phyloP scores from a whole-genome alignment of 257 asterid species.

The Thymus mandschuricus region DNA sequence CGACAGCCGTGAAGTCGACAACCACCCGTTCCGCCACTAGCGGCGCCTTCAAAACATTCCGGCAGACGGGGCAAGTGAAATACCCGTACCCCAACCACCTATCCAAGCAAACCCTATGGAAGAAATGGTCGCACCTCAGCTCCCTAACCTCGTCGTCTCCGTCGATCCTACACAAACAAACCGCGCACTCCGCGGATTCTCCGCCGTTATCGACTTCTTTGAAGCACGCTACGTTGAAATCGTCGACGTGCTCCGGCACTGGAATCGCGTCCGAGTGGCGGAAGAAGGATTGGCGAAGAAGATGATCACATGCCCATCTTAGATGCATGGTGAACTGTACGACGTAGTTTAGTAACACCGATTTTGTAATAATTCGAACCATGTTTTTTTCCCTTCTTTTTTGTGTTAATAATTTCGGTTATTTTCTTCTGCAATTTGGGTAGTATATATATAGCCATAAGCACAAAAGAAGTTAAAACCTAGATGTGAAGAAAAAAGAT shows the following conservation, averaged over 20 bases:
- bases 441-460: background rate
- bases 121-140: constrained; percentile 42
- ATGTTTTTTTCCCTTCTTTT: background rate
- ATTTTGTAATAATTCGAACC: constrained; percentile 27
- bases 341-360: constrained; percentile 9
- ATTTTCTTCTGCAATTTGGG: background rate
- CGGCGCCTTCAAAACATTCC: constrained; percentile 28
- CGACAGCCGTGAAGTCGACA: constrained; percentile 21
- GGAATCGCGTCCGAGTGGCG: background rate
- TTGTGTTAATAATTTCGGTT: no score
- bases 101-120: constrained; percentile 43
- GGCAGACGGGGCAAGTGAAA: constrained; percentile 43
- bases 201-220: background rate
- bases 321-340: constrained; percentile 5
- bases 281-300: constrained; percentile 30
- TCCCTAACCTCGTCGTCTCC: constrained; percentile 38
- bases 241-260: constrained; percentile 7
- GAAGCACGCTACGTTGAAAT: constrained; percentile 24
- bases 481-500: no score
- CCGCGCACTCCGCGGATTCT: constrained; percentile 34
- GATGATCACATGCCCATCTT: constrained; percentile 41
- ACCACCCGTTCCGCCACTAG: constrained; percentile 20
- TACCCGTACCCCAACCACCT: constrained; percentile 44
- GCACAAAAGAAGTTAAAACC: no score
- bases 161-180: constrained; percentile 41